Evolutionary conservation across 768 basidiomycete genomes (phyloP).

Genomic region (Suillus fuscotomentosus): DNA sequence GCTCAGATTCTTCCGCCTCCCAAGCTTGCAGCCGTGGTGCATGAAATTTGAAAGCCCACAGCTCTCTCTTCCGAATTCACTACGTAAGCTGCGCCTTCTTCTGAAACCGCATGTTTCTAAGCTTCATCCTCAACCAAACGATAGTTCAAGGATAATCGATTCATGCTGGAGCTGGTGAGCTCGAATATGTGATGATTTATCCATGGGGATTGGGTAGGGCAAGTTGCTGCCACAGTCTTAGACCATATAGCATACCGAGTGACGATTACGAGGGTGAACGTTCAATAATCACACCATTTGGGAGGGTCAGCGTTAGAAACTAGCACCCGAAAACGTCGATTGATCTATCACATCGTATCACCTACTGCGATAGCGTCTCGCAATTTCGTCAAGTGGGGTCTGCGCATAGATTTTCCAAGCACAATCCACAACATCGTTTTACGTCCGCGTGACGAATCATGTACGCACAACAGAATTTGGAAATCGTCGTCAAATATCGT

Average conservation of each 20-base stretch:
- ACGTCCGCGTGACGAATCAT: background rate
- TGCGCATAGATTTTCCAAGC: background rate
- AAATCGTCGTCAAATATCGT: background rate
- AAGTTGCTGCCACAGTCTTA: background rate
- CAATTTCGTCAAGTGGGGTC: background rate
- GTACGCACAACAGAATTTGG: background rate
- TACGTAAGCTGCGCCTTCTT: background rate
- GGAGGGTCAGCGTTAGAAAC: background rate
- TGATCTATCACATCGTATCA: background rate
- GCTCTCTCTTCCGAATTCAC: background rate
- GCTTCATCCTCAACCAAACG: background rate
- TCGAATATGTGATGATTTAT: background rate
- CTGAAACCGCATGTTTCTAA: background rate
- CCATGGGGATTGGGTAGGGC: background rate
- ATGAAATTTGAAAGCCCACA: background rate
- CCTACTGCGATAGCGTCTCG: background rate
- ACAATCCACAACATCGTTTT: background rate
- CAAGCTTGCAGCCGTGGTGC: no score
- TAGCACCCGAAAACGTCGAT: background rate
- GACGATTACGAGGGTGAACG: background rate
- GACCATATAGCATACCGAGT: background rate
- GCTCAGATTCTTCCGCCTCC: no score
- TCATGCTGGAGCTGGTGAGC: background rate
- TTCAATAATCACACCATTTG: background rate
- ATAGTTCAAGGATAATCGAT: background rate